These are phyloP conservation scores for Lentinula novae-zelandiae DNA, from an alignment of 1,284 basidiomycete genomes.

Conservation along the genomic window DNA sequence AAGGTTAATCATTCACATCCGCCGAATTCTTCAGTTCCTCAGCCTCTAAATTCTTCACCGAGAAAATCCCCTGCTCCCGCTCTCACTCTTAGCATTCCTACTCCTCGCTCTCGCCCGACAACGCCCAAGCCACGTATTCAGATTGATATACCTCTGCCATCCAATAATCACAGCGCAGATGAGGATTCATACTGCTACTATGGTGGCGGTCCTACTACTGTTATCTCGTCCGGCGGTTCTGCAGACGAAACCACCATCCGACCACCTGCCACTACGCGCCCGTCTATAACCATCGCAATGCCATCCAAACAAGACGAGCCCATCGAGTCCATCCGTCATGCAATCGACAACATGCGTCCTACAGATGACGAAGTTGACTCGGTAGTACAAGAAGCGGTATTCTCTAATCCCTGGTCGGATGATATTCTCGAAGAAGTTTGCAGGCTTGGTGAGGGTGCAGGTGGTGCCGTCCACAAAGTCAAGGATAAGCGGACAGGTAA, in stretches of 20 bases:
- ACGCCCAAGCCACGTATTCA: conserved; percentile 30
- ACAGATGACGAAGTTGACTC: conserved; percentile 21
- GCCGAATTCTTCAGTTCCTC: conserved; percentile 25
- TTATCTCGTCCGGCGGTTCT: conserved; percentile 10
- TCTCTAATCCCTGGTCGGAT: conserved; percentile 55
- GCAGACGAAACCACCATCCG: conserved; percentile 22
- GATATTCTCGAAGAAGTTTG: conserved; percentile 69
- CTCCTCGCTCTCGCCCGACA: conserved; percentile 25
- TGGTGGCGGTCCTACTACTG: conserved; percentile 10
- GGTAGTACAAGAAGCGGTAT: conserved; percentile 19
- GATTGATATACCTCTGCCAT: conserved; percentile 9
- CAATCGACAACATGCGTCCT: conserved; percentile 20
- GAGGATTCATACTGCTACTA: conserved; percentile 9
- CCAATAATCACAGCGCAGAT: background rate
- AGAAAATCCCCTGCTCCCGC: conserved; percentile 22
- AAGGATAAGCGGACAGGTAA: conserved; percentile 70
- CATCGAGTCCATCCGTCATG: conserved; percentile 31
- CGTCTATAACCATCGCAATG: conserved; percentile 31
- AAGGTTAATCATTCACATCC: conserved; percentile 39
- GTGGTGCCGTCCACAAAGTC: conserved; percentile 93
- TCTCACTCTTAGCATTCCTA: conserved; percentile 28
- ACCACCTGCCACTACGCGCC: conserved; percentile 35
- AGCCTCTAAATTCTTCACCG: conserved; percentile 22
- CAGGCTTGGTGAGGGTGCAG: conserved; percentile 91
- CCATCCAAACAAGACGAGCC: conserved; percentile 29